Percentiles rank a stretch among this genome's conserved stretches.
Evolutionary conservation across 1,284 basidiomycete genomes (phyloP).

Genomic region (Cystobasidium slooffiae): DNA sequence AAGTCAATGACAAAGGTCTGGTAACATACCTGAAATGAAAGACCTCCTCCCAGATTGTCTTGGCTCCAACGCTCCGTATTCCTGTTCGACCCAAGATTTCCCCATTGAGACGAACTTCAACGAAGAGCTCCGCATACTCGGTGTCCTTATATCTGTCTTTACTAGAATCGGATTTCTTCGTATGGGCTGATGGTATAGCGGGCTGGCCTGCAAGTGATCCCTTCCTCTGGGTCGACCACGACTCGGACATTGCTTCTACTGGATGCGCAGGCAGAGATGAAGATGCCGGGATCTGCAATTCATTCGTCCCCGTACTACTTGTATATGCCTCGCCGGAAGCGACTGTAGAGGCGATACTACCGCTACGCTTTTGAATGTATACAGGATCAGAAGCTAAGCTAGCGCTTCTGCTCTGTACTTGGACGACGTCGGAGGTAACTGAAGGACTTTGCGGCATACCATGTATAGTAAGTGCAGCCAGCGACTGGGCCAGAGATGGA

Average conservation of each 20-base stretch:
- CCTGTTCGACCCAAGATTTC: slow-evolving; percentile 70
- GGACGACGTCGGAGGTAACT: neutral
- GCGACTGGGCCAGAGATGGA: neutral
- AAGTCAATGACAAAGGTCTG: slow-evolving; percentile 62
- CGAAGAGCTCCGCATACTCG: slow-evolving; percentile 38
- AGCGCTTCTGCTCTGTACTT: slow-evolving; percentile 15
- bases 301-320: neutral
- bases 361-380: no score
- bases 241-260: no score
- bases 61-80: slow-evolving; percentile 65
- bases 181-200: neutral
- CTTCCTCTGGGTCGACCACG: no score
- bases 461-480: slow-evolving; percentile 1
- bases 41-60: slow-evolving; percentile 69
- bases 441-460: neutral
- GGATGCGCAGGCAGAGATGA: no score
- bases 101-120: slow-evolving; percentile 53
- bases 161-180: neutral
- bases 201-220: neutral
- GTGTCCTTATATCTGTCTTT: slow-evolving; percentile 15
- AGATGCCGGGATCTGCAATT: no score
- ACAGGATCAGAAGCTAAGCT: neutral
- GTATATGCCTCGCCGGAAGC: neutral
- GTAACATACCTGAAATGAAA: slow-evolving; percentile 71
- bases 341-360: neutral